Conservation (phyloP, 352 stramenopile genomes). For the Phytophthora pluvialis region DNA sequence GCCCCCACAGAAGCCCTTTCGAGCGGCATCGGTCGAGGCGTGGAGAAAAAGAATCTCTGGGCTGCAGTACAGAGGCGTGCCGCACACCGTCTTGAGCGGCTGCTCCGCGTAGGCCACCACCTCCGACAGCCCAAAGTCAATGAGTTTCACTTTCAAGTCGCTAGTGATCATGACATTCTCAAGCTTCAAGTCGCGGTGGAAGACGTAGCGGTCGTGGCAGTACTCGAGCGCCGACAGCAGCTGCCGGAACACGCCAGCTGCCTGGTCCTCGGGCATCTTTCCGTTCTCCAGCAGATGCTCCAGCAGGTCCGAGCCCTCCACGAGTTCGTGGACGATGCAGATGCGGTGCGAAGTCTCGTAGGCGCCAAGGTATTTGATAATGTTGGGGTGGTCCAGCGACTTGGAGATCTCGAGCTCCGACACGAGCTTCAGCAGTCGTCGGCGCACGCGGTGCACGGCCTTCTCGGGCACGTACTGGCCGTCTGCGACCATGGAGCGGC, state of each 20-base stretch:
- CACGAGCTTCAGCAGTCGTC: conserved; percentile 79
- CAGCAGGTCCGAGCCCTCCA: conserved; percentile 74
- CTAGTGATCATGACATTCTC: conserved; percentile 96
- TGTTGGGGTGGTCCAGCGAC: conserved; percentile 75
- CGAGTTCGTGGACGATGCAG: conserved; percentile 82
- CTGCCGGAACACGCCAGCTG: conserved; percentile 70
- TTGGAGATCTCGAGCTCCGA: conserved; percentile 86
- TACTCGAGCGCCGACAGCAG: conserved; percentile 94
- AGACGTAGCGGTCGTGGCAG: conserved; percentile 91
- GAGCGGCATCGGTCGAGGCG: conserved; percentile 16
- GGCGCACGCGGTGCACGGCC: conserved; percentile 70
- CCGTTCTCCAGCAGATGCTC: conserved; percentile 75
- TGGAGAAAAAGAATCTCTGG: conserved; percentile 81
- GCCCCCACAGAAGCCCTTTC: conserved; percentile 59
- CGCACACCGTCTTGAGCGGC: conserved; percentile 74
- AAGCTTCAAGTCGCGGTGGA: conserved; percentile 95
- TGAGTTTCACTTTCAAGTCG: conserved; percentile 94
- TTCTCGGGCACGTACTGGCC: conserved; percentile 65
- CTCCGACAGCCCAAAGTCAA: conserved; percentile 96
- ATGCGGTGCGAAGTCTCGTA: conserved; percentile 84
- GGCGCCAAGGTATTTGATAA: conserved; percentile 76
- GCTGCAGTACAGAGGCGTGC: conserved; percentile 84
- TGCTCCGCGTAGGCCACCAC: conserved; percentile 73
- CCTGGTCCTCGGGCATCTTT: conserved; percentile 73
- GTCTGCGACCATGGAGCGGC: conserved; percentile 79